Base-by-base conservation (phyloP, 176 grass and related monocot genomes). In the Ananas comosus region DNA sequence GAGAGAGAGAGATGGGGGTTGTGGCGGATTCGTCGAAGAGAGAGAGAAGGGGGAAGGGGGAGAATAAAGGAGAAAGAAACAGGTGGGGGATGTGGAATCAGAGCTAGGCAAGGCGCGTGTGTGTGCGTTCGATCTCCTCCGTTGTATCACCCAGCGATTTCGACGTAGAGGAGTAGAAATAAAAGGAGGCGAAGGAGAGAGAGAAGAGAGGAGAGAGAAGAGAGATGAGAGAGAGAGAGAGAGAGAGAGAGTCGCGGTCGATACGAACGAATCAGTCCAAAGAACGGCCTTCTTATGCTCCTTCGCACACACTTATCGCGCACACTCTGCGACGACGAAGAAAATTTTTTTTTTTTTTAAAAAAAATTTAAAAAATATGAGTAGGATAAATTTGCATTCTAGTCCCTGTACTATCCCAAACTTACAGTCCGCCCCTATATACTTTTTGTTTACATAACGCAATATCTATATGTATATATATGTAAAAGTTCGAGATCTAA, bases 201-300 rank as follows among this genome's bases (percentile, higher is more conserved):
- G 64, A 49, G 53, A n/a, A n/a, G 64, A 12, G 13, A 6, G 3
- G 3, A 3, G 14, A 3, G 1, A 0, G 6, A 27, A 56, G 53
- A 56, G 11, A 16, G 21, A 29, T 3, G 28, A 66, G 64, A 49
- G 64, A 13, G 13, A 6, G 3, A 11, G 12, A 29, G 11, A 6
- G 1, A 13, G 64, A 57, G 53, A 56, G 11, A 16, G 21, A 29
- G 63, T 4, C 12, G 8, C 24, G 24, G 21, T 65, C 22, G 64
- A 14, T 33, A 66, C 25, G 64, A 66, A 66, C 22, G 64, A 66
- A 66, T 24, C 64, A 47, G 64, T 66, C 64, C 33, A 48, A 67
- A 12, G 14, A 24, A 67, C 65, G 65, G 14, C 65, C 65, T 67
- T 67, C 28, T 67, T 67, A 67, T 49, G 28, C 65, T 67, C 65